Percentiles rank a stretch among this genome's conserved stretches.
These are phyloP conservation scores for Darksidea phi DNA, from an alignment of 495 filamentous ascomycete genomes.

Conservation along the genomic window DNA sequence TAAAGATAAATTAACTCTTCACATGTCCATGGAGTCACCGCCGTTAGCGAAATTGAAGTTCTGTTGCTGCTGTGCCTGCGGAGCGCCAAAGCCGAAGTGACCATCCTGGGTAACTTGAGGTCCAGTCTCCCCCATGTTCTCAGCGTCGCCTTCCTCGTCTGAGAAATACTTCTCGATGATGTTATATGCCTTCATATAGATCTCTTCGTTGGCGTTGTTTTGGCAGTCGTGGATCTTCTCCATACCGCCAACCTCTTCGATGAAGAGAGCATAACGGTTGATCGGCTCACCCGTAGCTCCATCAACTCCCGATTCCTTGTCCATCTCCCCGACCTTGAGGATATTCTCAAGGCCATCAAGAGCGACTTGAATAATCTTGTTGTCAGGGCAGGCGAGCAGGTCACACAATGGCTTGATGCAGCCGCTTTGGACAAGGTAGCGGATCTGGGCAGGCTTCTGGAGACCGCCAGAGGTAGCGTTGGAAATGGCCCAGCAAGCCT, in stretches of 20 bases:
- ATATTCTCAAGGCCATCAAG: constrained; percentile 99
- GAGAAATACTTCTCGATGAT: constrained; percentile 99
- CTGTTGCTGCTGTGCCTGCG: constrained; percentile 60
- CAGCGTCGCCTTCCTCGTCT: constrained; percentile 87
- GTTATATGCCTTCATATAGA: constrained; percentile 99
- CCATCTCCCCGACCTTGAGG: constrained; percentile 97
- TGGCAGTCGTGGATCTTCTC: constrained; percentile 99
- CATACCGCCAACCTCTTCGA: constrained; percentile 98
- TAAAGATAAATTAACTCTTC: constrained; percentile 44
- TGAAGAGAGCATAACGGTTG: constrained; percentile 97
- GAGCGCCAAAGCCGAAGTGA: constrained; percentile 82
- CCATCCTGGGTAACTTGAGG: constrained; percentile 64
- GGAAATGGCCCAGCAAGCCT: constrained; percentile 99
- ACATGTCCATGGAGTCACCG: constrained; percentile 98
- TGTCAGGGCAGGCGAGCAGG: constrained; percentile 93
- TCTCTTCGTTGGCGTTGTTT: constrained; percentile 99
- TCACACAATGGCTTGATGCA: constrained; percentile 98
- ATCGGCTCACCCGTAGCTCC: constrained; percentile 69
- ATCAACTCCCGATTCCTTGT: constrained; percentile 72
- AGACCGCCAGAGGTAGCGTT: constrained; percentile 97
- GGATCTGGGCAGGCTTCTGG: constrained; percentile 97
- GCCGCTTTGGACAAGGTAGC: constrained; percentile 87
- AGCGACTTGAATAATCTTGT: constrained; percentile 99
- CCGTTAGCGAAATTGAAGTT: constrained; percentile 94
- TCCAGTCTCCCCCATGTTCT: constrained; percentile 64